These are phyloP conservation scores for Tricholoma terreum DNA, from an alignment of 768 basidiomycete species.

Conservation along the genomic window DNA sequence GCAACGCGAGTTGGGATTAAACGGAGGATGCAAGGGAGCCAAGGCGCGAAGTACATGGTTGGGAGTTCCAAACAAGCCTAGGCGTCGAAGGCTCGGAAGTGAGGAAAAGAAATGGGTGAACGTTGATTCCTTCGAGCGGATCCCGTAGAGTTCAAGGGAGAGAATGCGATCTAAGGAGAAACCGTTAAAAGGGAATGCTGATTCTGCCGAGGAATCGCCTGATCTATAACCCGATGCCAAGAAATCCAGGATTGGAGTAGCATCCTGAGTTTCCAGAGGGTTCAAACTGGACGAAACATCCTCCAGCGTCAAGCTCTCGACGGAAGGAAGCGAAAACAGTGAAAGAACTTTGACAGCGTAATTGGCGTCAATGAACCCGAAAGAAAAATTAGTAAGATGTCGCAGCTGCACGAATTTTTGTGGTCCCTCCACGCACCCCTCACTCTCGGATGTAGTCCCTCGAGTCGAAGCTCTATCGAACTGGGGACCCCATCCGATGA, in stretches of 20 bases:
- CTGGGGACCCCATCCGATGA: slow-evolving; percentile 54
- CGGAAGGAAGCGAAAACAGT: slow-evolving; percentile 33
- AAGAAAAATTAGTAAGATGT: slow-evolving; percentile 30
- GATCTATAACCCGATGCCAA: slow-evolving; percentile 16
- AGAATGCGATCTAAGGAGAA: slow-evolving; percentile 25
- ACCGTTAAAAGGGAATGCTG: neutral
- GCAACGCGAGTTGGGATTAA: neutral
- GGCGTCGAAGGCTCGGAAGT: slow-evolving; percentile 20
- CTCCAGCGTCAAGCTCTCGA: slow-evolving; percentile 41
- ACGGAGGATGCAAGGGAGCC: neutral
- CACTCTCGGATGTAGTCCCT: neutral
- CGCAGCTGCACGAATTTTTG: slow-evolving; percentile 23
- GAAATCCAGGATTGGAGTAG: slow-evolving; percentile 34
- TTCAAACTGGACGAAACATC: slow-evolving; percentile 42
- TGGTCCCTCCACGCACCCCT: neutral
- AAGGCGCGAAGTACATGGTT: slow-evolving; percentile 22
- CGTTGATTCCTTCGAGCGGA: slow-evolving; percentile 17
- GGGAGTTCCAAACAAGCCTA: slow-evolving; percentile 22
- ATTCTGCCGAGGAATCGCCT: neutral
- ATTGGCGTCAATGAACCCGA: slow-evolving; percentile 43
- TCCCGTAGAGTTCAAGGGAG: slow-evolving; percentile 28
- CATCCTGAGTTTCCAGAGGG: slow-evolving; percentile 31
- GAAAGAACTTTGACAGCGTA: slow-evolving; percentile 39
- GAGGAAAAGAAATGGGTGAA: slow-evolving; percentile 27
- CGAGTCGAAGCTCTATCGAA: slow-evolving; percentile 14